phyloP scores from a whole-genome alignment of 2,329 filamentous ascomycete genomes.

The Byssoonygena ceratinophila region DNA sequence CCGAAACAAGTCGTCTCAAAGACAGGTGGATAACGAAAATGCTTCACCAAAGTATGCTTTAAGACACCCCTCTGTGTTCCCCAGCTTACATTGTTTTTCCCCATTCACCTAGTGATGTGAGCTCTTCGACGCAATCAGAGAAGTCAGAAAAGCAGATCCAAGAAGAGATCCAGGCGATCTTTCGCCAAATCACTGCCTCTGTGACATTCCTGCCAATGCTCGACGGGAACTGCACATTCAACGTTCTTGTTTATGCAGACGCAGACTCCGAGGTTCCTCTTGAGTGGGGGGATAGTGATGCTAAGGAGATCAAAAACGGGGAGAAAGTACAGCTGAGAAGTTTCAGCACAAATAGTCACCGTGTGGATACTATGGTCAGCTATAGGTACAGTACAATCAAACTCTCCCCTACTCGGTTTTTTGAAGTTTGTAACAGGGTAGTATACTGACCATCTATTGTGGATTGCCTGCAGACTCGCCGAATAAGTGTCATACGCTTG shows the following conservation, averaged over 20 bases:
- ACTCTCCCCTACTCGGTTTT: conserved; percentile 5
- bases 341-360: conserved; percentile 90
- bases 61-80: not conserved
- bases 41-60: conserved; percentile 42
- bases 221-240: conserved; percentile 92
- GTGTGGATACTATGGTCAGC: conserved; percentile 90
- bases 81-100: not conserved
- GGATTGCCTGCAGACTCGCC: not conserved
- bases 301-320: conserved; percentile 87
- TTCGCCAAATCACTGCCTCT: conserved; percentile 93
- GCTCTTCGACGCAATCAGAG: conserved; percentile 37
- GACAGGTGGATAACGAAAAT: conserved; percentile 44
- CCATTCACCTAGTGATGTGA: not conserved
- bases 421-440: no score
- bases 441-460: not conserved
- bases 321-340: conserved; percentile 92
- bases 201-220: conserved; percentile 95
- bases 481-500: not conserved
- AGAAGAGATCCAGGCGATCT: conserved; percentile 88
- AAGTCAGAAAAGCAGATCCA: conserved; percentile 94
- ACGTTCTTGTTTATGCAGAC: conserved; percentile 94
- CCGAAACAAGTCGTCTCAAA: conserved; percentile 42
- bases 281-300: conserved; percentile 97
- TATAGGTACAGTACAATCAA: conserved; percentile 47
- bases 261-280: conserved; percentile 93